Evolutionary conservation across 495 filamentous ascomycete species (phyloP).

Genomic region (Entonaema liquescens): DNA sequence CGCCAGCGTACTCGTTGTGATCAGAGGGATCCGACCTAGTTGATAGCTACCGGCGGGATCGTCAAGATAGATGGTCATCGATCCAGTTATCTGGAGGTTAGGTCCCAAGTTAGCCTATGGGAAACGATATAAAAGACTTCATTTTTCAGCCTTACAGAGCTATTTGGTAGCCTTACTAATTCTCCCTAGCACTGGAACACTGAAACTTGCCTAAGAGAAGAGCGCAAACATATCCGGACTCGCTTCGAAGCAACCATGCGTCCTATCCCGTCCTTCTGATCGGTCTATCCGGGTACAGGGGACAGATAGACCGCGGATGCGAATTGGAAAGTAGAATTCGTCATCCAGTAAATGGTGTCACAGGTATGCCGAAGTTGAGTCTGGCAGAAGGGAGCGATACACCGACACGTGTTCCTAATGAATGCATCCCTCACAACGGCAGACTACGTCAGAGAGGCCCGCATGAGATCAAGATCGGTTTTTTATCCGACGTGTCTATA

Average conservation of each 20-base stretch:
- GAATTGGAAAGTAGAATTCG: not conserved
- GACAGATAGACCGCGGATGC: not conserved
- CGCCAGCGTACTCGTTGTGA: not conserved
- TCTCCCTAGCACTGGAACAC: not conserved
- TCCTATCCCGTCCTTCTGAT: conserved; percentile 13
- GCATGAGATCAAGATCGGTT: conserved; percentile 36
- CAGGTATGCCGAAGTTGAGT: not conserved
- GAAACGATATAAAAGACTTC: not conserved
- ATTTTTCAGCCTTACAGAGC: not conserved
- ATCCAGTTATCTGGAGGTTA: not conserved
- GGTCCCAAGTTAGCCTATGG: not conserved
- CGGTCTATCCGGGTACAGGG: conserved; percentile 2
- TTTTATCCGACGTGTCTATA: conserved; percentile 17
- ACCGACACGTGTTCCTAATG: conserved; percentile 20
- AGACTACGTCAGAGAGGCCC: not conserved
- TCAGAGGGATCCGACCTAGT: not conserved
- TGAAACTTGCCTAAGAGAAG: not conserved
- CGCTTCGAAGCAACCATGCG: conserved; percentile 15
- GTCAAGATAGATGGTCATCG: not conserved
- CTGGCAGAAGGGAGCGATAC: conserved; percentile 12
- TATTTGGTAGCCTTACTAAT: not conserved
- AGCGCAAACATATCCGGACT: conserved; percentile 6
- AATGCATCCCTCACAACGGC: not conserved
- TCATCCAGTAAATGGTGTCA: not conserved
- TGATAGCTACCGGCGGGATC: too few species aligned